Evolutionary conservation across 257 asterid species (phyloP).

Genomic region (Solanum pimpinellifolium): DNA sequence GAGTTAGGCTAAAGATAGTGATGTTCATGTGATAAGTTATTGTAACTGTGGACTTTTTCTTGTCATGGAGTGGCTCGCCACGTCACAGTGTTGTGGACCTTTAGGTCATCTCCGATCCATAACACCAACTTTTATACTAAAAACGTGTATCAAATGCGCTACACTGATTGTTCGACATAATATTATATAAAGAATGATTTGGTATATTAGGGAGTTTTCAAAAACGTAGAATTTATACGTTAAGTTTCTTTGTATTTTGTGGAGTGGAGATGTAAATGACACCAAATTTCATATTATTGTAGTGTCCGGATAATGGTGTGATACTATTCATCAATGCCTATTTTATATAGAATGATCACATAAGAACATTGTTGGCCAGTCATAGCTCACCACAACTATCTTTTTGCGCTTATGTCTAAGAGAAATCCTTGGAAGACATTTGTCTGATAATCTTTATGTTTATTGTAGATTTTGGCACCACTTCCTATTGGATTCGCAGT

Average conservation of each 20-base stretch:
- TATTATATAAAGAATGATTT: no score
- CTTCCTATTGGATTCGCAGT: slow-evolving; percentile 76
- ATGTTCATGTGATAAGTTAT: neutral
- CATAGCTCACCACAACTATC: neutral
- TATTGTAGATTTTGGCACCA: slow-evolving; percentile 61
- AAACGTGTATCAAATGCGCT: neutral
- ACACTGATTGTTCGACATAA: neutral
- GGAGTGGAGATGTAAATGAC: neutral
- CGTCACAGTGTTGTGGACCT: neutral
- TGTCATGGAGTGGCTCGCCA: neutral
- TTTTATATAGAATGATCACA: no score
- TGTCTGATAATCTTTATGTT: neutral
- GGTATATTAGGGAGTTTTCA: neutral
- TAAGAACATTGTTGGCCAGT: neutral
- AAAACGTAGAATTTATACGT: no score
- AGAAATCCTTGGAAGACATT: neutral
- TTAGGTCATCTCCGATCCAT: neutral
- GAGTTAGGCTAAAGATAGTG: neutral
- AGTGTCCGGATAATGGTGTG: neutral
- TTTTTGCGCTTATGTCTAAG: neutral
- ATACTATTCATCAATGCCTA: neutral
- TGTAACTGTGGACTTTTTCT: neutral
- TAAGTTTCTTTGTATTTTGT: no score
- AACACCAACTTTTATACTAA: neutral
- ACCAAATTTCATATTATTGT: neutral